Evolutionary conservation across 75 land plant species (phyloP).

Genomic region (Isoetes taiwanensis): DNA sequence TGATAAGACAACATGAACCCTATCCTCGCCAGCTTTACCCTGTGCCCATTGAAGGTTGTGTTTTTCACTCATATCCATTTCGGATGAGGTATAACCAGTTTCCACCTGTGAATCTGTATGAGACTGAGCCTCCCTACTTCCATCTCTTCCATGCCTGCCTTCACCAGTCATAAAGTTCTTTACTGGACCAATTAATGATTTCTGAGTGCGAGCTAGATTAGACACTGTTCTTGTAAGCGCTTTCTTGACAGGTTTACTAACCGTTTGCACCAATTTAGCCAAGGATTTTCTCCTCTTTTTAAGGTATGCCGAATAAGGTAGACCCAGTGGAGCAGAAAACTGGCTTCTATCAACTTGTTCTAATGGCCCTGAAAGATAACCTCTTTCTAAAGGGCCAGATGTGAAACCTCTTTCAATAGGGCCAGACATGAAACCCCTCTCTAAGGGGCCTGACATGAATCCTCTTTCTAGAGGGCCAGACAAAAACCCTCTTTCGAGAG

Average conservation of each 20-base stretch:
- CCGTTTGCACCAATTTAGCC: slow-evolving; percentile 31
- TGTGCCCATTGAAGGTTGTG: slow-evolving; percentile 89
- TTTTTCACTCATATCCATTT: slow-evolving; percentile 21
- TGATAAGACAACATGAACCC: slow-evolving; percentile 79
- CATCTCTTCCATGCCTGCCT: neutral
- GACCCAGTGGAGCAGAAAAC: slow-evolving; percentile 59
- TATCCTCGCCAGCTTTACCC: slow-evolving; percentile 90
- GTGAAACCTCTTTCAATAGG: neutral
- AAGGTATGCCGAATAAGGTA: slow-evolving; percentile 3
- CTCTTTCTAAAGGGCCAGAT: neutral
- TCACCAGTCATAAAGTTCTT: slow-evolving; percentile 27
- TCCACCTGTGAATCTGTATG: slow-evolving; percentile 19
- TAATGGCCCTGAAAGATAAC: slow-evolving; percentile 42
- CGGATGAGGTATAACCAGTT: slow-evolving; percentile 17
- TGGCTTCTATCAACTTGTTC: slow-evolving; percentile 40
- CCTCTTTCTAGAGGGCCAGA: slow-evolving; percentile 71
- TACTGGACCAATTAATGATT: slow-evolving; percentile 39
- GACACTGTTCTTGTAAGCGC: slow-evolving; percentile 34
- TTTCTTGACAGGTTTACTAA: slow-evolving; percentile 41
- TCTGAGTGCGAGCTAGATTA: slow-evolving; percentile 13
- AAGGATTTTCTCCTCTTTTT: slow-evolving; percentile 28
- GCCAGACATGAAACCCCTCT: slow-evolving; percentile 61
- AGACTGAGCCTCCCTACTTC: neutral
- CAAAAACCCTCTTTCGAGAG: slow-evolving; percentile 36
- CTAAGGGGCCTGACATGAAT: slow-evolving; percentile 80